Base-by-base conservation (phyloP, 1,139 yeast species). In the Taiozyma sp. region DNA sequence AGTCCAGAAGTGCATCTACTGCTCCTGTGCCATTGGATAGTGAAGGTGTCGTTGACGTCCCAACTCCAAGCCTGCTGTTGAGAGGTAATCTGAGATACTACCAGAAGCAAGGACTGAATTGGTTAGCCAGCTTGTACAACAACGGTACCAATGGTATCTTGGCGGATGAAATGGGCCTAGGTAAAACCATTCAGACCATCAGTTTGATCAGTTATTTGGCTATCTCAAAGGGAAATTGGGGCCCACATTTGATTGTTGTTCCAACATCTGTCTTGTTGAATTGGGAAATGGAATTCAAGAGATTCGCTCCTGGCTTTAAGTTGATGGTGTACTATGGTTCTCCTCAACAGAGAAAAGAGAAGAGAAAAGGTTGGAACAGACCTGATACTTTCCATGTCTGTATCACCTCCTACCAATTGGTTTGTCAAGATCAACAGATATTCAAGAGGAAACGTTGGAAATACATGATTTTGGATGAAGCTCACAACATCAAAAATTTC, bases 281-380 rank as follows among this genome's bases (percentile, higher is more conserved):
- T 66, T 95, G 99, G 99, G 99, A 95, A 67, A 92, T 93, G 97
- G 99, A 95, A 66, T 92, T 95, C 71, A 95, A 93, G 65, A 83
- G 96, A 60, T 95, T 95, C 75, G 98, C 98, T 1, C 99, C 99
- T 0, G 99, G 99, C 0, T 87, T 95, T 68, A 93, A 95, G 66
- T 96, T 95, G 2, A 68, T 95, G 67, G 93, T 99, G 0, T 95
- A 95, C 67, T 95, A 93, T 65, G 99, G 99, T 0, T 85, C 95
- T n/a, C 99, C 98, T 0, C 96, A 89, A 63, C 98, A 95, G 67
- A 84, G 99, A 64, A 93, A 93, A 46, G 95, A 88, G 60, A 95
- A 95, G 64, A 82, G 99, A 61, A 87, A 87, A 57, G 99, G 99
- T 1, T 95, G 99, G 99, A 92, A 92, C 63, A 91, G 89, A 53